Evolutionary conservation across 371 early-diverging fungal genomes (phyloP), one percentile per base, ranked within the genome.

Genomic region (Syncephalis fuscata): DNA sequence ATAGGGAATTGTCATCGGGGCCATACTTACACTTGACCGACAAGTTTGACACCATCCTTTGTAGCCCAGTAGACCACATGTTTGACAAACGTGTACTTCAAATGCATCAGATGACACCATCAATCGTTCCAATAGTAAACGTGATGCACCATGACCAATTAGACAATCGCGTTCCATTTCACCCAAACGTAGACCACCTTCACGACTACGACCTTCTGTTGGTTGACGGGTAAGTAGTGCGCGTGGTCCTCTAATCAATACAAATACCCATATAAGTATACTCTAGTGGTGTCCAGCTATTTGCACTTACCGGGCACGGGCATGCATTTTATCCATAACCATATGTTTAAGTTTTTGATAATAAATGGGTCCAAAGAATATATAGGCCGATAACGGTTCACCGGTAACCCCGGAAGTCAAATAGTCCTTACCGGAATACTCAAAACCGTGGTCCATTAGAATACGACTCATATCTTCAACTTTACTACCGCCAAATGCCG

Each of bases 401-500:
- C 41, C 41, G 4, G 92, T 90, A 48, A 85, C 85, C 36, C 85
- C 92, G 14, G 85, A 85, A n/a, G 90, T 92, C 24, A 98, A 71
- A 57, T 85, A 90, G 60, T 99, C 99, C 64, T 99, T 99, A 57
- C 99, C 99, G 40, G 94, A 90, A 60, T 98, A 99, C 60, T 78
- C 89, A 71, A 80, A 99, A 15, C 99, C 99, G 57, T 93, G 70
- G 15, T 89, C 85, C n/a, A 92, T 76, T 52, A 99, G 69, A 45
- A 92, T 88, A 2, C 74, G 65, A 50, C 90, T 89, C 88, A 99
- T 37, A 37, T n/a, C 9, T 37, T 37, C 38, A 9, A n/a, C n/a
- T 37, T 9, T 37, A 37, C 38, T 10, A 9, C 9, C n/a, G n/a
- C 38, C n/a, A 9, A n/a, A 82, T 39, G 76, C 67, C 2, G 77